Evolutionary conservation across 768 basidiomycete species (phyloP), one percentile per base, ranked within the genome.

Genomic region (Xerocomus brunneocitrinus): DNA sequence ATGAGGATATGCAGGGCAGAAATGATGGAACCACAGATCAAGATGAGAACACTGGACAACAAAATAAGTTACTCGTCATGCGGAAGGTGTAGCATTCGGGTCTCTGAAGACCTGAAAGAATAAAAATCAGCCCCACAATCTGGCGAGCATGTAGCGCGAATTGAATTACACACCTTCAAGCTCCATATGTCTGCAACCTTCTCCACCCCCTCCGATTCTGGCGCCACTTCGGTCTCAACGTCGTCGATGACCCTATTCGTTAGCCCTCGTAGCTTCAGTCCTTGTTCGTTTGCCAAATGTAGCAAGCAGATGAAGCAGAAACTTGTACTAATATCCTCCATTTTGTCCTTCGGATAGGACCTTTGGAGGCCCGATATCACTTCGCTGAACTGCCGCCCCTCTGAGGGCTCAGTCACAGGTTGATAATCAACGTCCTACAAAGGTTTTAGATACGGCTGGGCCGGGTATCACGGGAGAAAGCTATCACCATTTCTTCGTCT

Each of bases 271-370:
- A 99, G 79, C 65, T 87, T 89, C 46, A 98, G 76, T 2, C 95
- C 97, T 63, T 92, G 89, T 72, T 98, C 97, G 67, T 99, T 98
- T 16, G 95, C 95, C 41, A 98, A 73, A 74, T 98, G 97, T 16
- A 99, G 74, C 25, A 98, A 75, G 65, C 97, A 98, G 68, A 98
- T 99, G 76, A 98, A 99, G 69, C 95, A 98, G 83, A 95, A 98
- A 58, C 92, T 95, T 14, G 97, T 98, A 68, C 94, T 97, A 66
- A 98, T 97, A 58, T 99, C 97, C 38, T 88, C 88, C 87, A 98
- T 89, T 75, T 95, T 98, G 40, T 98, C 95, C 54, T 74, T 73
- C 0, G 95, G 93, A 69, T 98, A 98, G 6, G 87, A 82, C 48
- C 73, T 78, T 59, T 89, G 84, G 32, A 99, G 78, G 16, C 84